Conservation (phyloP, 2,329 filamentous ascomycete species). For the Hymenoscyphus fraxineus region DNA sequence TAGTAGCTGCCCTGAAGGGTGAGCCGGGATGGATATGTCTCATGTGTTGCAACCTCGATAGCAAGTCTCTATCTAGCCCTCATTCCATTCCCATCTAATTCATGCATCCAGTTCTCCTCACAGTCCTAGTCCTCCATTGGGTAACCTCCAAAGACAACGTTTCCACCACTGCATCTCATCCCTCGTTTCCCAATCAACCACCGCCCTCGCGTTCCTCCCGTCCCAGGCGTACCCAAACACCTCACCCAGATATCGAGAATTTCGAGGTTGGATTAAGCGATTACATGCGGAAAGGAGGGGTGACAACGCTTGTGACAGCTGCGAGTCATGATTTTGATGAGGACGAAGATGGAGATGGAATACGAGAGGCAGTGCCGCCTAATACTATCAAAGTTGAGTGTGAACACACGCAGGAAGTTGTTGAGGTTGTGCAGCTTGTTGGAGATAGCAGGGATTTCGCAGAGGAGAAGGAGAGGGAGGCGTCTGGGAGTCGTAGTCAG, state of each 20-base stretch:
- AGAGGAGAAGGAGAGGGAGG: neutral
- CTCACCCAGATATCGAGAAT: neutral
- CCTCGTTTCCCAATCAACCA: conserved; percentile 8
- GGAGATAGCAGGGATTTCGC: neutral
- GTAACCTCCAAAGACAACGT: conserved; percentile 43
- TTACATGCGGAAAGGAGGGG: conserved; percentile 14
- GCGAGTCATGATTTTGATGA: conserved; percentile 9
- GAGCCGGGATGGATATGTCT: conserved; percentile 64
- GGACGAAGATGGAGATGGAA: conserved; percentile 12
- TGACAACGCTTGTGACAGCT: conserved; percentile 23
- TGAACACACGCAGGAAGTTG: conserved; percentile 11
- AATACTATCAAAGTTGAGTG: conserved; percentile 21
- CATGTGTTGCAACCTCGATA: conserved; percentile 62
- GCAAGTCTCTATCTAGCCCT: conserved; percentile 37
- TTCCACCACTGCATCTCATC: conserved; percentile 17
- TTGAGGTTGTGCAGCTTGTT: neutral
- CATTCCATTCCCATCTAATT: neutral
- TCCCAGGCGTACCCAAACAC: conserved; percentile 6
- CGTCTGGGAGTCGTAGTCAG: neutral
- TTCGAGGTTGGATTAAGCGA: conserved; percentile 17
- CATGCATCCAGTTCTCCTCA: conserved; percentile 50
- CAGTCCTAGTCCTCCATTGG: conserved; percentile 59
- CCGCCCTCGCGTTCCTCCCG: conserved; percentile 6
- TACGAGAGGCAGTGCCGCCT: conserved; percentile 9
- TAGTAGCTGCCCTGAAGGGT: conserved; percentile 55